Conservation (phyloP, 2,329 filamentous ascomycete species). For the Neonectria punicea region DNA sequence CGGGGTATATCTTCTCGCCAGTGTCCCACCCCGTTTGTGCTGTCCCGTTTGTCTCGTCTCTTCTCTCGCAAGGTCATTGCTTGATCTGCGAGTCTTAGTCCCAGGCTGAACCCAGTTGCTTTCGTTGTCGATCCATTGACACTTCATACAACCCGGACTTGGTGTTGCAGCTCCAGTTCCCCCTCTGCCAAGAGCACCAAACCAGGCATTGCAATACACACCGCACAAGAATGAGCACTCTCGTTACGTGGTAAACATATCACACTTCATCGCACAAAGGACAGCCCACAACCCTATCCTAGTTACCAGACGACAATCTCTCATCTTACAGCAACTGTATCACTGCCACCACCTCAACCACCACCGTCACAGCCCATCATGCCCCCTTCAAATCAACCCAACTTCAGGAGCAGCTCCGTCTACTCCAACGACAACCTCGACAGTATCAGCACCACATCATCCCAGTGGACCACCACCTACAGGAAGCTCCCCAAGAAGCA, state of each 20-base stretch:
- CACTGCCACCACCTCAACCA: background rate
- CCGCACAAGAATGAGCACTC: slow-evolving; percentile 4
- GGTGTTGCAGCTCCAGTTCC: background rate
- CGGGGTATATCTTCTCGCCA: slow-evolving; percentile 17
- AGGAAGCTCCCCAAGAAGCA: slow-evolving; percentile 40
- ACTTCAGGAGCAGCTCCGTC: slow-evolving; percentile 26
- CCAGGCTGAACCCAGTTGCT: slow-evolving; percentile 12
- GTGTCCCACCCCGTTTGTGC: slow-evolving; percentile 6
- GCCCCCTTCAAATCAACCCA: slow-evolving; percentile 18
- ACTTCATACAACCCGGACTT: background rate
- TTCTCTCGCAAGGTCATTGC: slow-evolving; percentile 3
- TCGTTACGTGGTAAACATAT: slow-evolving; percentile 3
- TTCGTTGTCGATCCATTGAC: slow-evolving; percentile 11
- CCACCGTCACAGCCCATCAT: slow-evolving; percentile 23
- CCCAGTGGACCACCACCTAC: slow-evolving; percentile 41
- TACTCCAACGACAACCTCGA: slow-evolving; percentile 37
- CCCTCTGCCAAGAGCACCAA: background rate
- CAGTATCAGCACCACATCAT: slow-evolving; percentile 35
- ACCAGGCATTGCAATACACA: background rate
- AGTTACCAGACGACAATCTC: background rate
- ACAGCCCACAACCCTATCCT: background rate
- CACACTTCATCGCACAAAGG: background rate
- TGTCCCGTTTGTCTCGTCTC: slow-evolving; percentile 1
- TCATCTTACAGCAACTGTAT: background rate
- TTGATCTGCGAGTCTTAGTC: background rate